phyloP scores from a whole-genome alignment of 1,139 yeast species.

The Blastobotrys ciferrii region DNA sequence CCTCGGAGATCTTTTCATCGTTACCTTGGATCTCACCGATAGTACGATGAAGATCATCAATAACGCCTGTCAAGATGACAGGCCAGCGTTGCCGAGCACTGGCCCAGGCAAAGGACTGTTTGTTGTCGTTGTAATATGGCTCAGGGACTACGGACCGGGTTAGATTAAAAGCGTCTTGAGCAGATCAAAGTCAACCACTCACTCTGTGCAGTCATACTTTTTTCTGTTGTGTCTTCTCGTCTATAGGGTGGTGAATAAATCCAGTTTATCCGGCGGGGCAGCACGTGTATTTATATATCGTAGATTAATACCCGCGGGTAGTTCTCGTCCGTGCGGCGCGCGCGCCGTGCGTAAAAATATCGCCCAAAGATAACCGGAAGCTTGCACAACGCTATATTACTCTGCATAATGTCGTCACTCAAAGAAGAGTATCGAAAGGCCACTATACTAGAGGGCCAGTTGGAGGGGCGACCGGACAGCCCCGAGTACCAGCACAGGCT shows the following conservation, averaged over 20 bases:
- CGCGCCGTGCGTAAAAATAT: background rate
- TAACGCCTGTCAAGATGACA: slow-evolving; percentile 63
- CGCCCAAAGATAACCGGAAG: no score
- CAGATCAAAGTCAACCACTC: background rate
- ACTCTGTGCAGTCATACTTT: slow-evolving; percentile 7
- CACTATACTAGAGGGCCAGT: slow-evolving; percentile 10
- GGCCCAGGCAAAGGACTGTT: slow-evolving; percentile 73
- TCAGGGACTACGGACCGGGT: slow-evolving; percentile 15
- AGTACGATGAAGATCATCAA: slow-evolving; percentile 54
- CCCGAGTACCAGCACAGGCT: slow-evolving; percentile 24
- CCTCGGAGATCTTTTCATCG: slow-evolving; percentile 36
- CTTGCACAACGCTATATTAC: background rate
- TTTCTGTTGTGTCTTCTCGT: background rate
- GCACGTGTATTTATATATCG: background rate
- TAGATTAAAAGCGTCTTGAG: background rate
- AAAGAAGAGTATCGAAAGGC: slow-evolving; percentile 23
- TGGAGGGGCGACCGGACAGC: slow-evolving; percentile 19
- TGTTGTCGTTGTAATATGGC: slow-evolving; percentile 58
- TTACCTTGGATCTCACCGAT: slow-evolving; percentile 29
- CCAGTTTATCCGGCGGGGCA: background rate
- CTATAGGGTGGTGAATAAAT: background rate
- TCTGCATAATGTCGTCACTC: slow-evolving; percentile 16
- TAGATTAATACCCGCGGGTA: background rate
- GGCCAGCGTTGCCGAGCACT: slow-evolving; percentile 90
- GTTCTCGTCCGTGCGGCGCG: background rate